These are phyloP conservation scores for Vitis rupestris DNA, from an alignment of 164 flowering plant genomes.

Conservation along the genomic window DNA sequence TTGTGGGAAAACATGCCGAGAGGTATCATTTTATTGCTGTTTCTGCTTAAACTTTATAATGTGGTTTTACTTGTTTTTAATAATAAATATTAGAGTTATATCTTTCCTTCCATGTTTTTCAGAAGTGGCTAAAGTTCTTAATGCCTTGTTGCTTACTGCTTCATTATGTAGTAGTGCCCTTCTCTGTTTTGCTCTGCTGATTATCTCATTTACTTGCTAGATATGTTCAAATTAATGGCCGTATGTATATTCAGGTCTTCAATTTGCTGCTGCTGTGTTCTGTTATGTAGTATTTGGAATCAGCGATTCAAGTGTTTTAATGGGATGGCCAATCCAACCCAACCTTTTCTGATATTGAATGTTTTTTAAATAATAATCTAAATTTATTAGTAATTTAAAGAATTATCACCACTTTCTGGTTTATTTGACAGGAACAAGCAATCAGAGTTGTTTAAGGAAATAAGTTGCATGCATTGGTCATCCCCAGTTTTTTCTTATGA, in stretches of 20 bases:
- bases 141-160: too few species aligned
- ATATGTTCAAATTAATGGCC: neutral
- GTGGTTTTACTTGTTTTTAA: too few species aligned
- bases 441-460: neutral
- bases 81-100: too few species aligned
- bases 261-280: neutral
- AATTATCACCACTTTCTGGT: neutral
- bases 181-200: too few species aligned
- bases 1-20: constrained; percentile 55
- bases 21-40: constrained; percentile 32
- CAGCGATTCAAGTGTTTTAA: neutral
- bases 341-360: neutral
- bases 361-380: neutral
- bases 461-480: neutral
- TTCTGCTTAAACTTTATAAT: neutral
- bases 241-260: neutral
- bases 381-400: neutral
- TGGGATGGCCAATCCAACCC: neutral
- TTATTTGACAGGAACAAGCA: neutral
- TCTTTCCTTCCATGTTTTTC: too few species aligned
- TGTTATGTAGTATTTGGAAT: neutral
- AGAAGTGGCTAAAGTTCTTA: too few species aligned
- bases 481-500: neutral
- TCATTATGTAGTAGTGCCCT: too few species aligned
- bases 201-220: too few species aligned